phyloP scores from a whole-genome alignment of 148 eudicot genomes.

The Rheum nobile region DNA sequence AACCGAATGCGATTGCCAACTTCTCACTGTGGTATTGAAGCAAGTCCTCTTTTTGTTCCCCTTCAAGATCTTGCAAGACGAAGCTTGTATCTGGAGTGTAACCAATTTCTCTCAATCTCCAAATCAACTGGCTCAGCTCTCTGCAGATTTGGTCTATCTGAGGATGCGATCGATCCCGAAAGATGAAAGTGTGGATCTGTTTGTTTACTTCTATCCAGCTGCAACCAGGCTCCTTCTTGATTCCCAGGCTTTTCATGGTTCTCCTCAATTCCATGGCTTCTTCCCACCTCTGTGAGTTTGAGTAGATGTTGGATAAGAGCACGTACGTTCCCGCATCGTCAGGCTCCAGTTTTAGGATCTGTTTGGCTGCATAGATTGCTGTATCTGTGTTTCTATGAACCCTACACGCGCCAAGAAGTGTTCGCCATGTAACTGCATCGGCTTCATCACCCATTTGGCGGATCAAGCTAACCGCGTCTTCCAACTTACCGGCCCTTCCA shows the following conservation, averaged over 20 bases:
- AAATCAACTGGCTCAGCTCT: conserved; percentile 19
- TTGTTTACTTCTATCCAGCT: conserved; percentile 47
- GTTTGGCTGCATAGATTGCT: conserved; percentile 29
- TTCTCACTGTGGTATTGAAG: conserved; percentile 46
- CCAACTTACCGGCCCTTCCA: conserved; percentile 36
- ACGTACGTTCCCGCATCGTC: conserved; percentile 31
- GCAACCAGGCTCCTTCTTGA: conserved; percentile 40
- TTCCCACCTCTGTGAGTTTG: conserved; percentile 38
- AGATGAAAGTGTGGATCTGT: conserved; percentile 25
- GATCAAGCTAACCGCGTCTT: conserved; percentile 28
- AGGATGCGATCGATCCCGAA: conserved; percentile 34
- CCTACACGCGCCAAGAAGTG: conserved; percentile 32
- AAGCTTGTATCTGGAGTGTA: conserved; percentile 36
- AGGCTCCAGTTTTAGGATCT: conserved; percentile 27
- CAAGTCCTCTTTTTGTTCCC: conserved; percentile 35
- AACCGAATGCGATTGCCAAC: conserved; percentile 31
- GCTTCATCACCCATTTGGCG: conserved; percentile 31
- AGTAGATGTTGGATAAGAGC: conserved; percentile 29
- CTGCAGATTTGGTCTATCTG: conserved; percentile 18
- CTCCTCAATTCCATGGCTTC: conserved; percentile 29
- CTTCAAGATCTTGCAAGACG: conserved; percentile 36
- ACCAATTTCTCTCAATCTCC: conserved; percentile 27
- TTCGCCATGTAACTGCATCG: conserved; percentile 36
- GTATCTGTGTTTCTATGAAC: conserved; percentile 23
- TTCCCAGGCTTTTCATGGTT: conserved; percentile 26